Conservation (phyloP, 306 rosid genomes). For the Nissolia schottii region DNA sequence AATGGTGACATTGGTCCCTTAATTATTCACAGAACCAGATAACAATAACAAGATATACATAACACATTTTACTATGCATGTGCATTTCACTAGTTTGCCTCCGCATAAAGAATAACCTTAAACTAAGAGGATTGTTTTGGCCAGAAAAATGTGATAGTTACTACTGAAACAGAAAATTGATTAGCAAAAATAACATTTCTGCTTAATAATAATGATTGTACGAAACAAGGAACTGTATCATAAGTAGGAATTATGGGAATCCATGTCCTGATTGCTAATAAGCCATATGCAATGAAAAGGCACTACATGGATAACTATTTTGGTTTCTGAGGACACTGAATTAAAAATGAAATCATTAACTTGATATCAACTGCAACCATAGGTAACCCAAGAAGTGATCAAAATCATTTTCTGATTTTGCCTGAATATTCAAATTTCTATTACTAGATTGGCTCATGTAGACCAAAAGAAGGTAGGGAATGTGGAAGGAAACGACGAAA, state of each 20-base stretch:
- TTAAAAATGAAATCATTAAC: conserved; percentile 1
- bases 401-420: not conserved
- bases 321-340: not conserved
- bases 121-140: conserved; percentile 8
- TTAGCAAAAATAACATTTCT: not conserved
- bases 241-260: not conserved
- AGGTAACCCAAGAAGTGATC: not conserved
- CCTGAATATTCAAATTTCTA: conserved; percentile 1
- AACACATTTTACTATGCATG: not conserved
- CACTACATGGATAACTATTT: not conserved
- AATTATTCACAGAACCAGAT: conserved; percentile 1
- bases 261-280: not conserved
- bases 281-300: not conserved
- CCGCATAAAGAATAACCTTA: not conserved
- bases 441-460: not conserved
- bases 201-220: not conserved
- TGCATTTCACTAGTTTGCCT: conserved; percentile 8
- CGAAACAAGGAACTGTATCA: not conserved
- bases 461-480: conserved; percentile 2
- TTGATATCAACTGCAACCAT: not conserved
- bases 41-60: conserved; percentile 17
- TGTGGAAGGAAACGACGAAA: not conserved
- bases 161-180: not conserved
- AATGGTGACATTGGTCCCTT: conserved; percentile 21
- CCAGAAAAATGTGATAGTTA: not conserved